Conservation (phyloP, 495 filamentous ascomycete genomes). For the Amphirosellinia nigrospora region DNA sequence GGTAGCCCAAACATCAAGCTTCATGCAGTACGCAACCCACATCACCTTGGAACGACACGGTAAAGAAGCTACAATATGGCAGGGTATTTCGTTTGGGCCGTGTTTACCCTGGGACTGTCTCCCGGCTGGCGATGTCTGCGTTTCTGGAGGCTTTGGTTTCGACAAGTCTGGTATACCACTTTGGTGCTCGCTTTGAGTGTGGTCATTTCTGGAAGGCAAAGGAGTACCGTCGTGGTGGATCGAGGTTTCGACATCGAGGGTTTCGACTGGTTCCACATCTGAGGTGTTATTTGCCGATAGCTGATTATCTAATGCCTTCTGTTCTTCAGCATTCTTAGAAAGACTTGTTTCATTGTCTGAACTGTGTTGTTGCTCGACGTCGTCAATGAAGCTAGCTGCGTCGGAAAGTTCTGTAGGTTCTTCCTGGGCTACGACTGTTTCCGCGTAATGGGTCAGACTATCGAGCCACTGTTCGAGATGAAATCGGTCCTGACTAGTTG, state of each 20-base stretch:
- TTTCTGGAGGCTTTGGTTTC: background rate
- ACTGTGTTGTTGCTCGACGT: background rate
- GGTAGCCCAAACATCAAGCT: background rate
- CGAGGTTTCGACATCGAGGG: background rate
- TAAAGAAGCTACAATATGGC: background rate
- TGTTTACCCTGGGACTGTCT: background rate
- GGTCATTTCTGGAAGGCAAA: background rate
- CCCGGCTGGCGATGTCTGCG: too few relatives aligned
- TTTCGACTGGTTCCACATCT: background rate
- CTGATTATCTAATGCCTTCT: background rate
- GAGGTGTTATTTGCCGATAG: background rate
- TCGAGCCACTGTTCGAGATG: constrained; percentile 32
- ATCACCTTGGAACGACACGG: background rate
- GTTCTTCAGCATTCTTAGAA: background rate
- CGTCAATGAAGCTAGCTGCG: background rate
- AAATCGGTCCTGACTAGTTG: constrained; percentile 14
- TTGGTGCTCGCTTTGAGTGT: background rate
- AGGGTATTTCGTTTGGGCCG: background rate
- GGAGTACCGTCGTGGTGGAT: background rate
- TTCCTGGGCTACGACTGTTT: constrained; percentile 21
- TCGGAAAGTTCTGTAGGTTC: background rate
- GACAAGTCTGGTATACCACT: too few relatives aligned
- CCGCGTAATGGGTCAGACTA: constrained; percentile 33
- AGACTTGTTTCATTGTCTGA: background rate
- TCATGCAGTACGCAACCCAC: background rate